Conservation (phyloP, 805 yeast species). For the Starmera caribaea region DNA sequence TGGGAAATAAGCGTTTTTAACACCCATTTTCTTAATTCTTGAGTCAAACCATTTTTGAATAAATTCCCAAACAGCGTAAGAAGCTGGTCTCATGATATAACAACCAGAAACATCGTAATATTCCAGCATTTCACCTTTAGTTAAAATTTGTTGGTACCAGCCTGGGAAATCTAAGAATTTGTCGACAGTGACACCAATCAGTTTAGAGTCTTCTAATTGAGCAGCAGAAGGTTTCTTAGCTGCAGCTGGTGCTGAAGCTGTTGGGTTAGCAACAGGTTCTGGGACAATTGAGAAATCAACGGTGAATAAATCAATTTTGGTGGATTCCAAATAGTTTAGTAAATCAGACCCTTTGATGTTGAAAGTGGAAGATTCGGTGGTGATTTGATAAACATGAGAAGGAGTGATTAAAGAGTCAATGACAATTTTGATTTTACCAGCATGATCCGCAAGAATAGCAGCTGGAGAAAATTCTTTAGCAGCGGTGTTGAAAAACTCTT, state of each 20-base stretch:
- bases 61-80: conserved; percentile 89
- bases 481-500: conserved; percentile 45
- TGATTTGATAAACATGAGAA: conserved; percentile 27
- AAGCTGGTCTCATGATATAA: conserved; percentile 93
- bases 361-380: conserved; percentile 45
- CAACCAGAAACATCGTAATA: conserved; percentile 99
- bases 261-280: conserved; percentile 1
- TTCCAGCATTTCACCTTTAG: conserved; percentile 97
- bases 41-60: conserved; percentile 83
- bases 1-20: conserved; percentile 93
- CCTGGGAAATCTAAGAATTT: conserved; percentile 87
- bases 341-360: conserved; percentile 37
- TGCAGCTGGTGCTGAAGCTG: conserved; percentile 26
- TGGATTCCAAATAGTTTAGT: conserved; percentile 35
- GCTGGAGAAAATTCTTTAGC: conserved; percentile 59
- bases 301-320: conserved; percentile 41
- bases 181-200: conserved; percentile 94
- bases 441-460: conserved; percentile 31
- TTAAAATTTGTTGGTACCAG: conserved; percentile 95
- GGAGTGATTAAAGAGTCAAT: conserved; percentile 42
- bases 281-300: conserved; percentile 44
- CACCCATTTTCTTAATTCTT: conserved; percentile 80
- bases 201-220: conserved; percentile 72
- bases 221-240: conserved; percentile 29
- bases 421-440: conserved; percentile 50